Conservation (phyloP, 768 basidiomycete species). For the Sarcodon sp. region DNA sequence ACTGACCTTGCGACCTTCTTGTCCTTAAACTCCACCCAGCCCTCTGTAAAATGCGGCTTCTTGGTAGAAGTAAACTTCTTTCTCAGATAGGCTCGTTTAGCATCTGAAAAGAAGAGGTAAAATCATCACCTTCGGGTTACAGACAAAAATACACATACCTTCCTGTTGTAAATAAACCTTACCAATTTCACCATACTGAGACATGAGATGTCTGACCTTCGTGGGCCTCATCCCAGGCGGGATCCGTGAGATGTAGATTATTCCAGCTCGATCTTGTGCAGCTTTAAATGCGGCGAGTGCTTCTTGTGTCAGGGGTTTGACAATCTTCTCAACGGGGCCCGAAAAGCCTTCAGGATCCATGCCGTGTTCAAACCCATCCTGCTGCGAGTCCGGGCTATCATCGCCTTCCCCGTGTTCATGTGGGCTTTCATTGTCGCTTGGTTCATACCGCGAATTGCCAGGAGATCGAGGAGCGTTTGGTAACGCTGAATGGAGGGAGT, state of each 20-base stretch:
- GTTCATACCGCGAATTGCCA: neutral
- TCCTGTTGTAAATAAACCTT: slow-evolving; percentile 90
- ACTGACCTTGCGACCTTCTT: slow-evolving; percentile 84
- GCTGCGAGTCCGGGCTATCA: slow-evolving; percentile 11
- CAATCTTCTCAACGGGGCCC: slow-evolving; percentile 39
- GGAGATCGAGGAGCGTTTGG: neutral
- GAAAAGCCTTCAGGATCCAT: slow-evolving; percentile 50
- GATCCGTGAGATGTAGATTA: slow-evolving; percentile 90
- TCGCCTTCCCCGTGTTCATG: slow-evolving; percentile 16
- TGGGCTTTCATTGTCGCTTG: slow-evolving; percentile 3
- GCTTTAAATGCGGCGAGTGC: slow-evolving; percentile 65
- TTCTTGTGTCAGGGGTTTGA: slow-evolving; percentile 66
- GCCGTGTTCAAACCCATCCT: slow-evolving; percentile 24
- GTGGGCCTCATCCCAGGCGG: slow-evolving; percentile 97
- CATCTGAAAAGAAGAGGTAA: slow-evolving; percentile 31
- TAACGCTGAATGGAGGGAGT: neutral
- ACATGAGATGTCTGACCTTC: slow-evolving; percentile 91
- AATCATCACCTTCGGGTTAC: neutral
- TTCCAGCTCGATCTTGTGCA: slow-evolving; percentile 65
- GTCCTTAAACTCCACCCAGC: slow-evolving; percentile 97
- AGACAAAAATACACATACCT: slow-evolving; percentile 33
- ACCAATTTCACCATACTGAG: slow-evolving; percentile 79
- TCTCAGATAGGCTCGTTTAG: slow-evolving; percentile 78
- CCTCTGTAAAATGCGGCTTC: slow-evolving; percentile 85
- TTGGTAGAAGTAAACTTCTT: slow-evolving; percentile 74